phyloP scores from a whole-genome alignment of 75 land plant genomes.

The Larix kaempferi region DNA sequence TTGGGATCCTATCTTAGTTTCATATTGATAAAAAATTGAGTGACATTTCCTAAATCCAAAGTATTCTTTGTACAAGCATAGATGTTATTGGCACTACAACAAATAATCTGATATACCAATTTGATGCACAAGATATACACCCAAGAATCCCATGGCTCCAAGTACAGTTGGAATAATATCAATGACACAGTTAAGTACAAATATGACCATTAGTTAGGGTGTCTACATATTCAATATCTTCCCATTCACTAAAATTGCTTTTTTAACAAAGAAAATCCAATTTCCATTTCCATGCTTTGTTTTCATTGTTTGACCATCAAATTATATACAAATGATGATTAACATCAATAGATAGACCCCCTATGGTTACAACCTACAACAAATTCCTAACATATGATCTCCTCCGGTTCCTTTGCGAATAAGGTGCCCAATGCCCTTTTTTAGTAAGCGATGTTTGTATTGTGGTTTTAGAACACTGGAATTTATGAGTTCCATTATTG shows the following conservation, averaged over 20 bases:
- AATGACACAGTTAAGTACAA: conserved; percentile 34
- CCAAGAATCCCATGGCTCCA: conserved; percentile 96
- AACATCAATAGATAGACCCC: too few relatives aligned
- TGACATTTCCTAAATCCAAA: neutral
- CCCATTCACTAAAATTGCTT: neutral
- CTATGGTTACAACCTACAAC: too few relatives aligned
- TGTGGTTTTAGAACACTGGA: too few relatives aligned
- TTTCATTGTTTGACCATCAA: too few relatives aligned
- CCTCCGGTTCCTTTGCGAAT: conserved; percentile 87
- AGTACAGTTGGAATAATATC: conserved; percentile 91
- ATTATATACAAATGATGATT: too few relatives aligned
- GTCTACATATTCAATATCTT: neutral
- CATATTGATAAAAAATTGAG: neutral
- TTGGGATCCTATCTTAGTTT: conserved; percentile 98
- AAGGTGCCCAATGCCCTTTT: conserved; percentile 52
- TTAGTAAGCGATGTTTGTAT: conserved; percentile 37
- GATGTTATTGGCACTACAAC: neutral
- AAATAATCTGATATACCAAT: conserved; percentile 51
- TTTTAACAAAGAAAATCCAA: neutral
- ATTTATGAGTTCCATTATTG: too few relatives aligned
- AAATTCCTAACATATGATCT: conserved; percentile 88
- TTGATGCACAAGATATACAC: conserved; percentile 90
- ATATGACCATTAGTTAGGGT: neutral
- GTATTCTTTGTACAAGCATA: neutral
- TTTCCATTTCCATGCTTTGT: neutral